phyloP scores from a whole-genome alignment of 2,329 filamentous ascomycete species.

The Talaromyces amestolkiae region DNA sequence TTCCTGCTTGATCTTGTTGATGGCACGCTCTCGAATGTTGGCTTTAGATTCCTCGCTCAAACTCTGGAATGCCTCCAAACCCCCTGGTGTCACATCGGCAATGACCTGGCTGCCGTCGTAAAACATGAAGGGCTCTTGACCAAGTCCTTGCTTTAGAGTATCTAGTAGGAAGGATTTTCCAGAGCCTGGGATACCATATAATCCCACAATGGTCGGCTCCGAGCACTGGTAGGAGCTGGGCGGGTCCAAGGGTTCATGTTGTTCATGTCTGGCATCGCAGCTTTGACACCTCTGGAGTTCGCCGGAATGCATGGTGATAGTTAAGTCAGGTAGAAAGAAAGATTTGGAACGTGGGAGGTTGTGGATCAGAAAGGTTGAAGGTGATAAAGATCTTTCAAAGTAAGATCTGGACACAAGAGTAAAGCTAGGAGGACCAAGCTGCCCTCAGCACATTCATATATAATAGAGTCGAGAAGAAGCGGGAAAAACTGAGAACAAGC shows the following conservation, averaged over 20 bases:
- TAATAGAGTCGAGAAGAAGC: background rate
- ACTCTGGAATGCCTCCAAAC: conserved; percentile 49
- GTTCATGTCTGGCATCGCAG: conserved; percentile 1
- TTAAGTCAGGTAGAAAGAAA: background rate
- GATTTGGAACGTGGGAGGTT: background rate
- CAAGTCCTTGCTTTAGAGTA: conserved; percentile 40
- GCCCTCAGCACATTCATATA: conserved; percentile 3
- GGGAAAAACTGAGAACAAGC: background rate
- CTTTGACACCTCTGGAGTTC: conserved; percentile 5
- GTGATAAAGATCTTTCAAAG: conserved; percentile 4
- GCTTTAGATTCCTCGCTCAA: conserved; percentile 39
- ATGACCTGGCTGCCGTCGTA: conserved; percentile 57
- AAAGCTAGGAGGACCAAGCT: background rate
- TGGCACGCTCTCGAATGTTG: conserved; percentile 45
- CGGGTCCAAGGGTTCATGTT: background rate
- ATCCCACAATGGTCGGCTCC: conserved; percentile 47
- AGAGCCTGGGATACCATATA: conserved; percentile 56
- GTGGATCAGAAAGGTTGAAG: background rate
- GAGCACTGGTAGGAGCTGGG: conserved; percentile 13
- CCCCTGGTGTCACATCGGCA: conserved; percentile 42
- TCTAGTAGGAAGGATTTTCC: conserved; percentile 53
- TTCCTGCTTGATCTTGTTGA: conserved; percentile 43
- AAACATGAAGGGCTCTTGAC: conserved; percentile 42
- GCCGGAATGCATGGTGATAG: background rate
- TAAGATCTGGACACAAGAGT: background rate